phyloP scores from a whole-genome alignment of 2,329 filamentous ascomycete species.

The Calycina marina region DNA sequence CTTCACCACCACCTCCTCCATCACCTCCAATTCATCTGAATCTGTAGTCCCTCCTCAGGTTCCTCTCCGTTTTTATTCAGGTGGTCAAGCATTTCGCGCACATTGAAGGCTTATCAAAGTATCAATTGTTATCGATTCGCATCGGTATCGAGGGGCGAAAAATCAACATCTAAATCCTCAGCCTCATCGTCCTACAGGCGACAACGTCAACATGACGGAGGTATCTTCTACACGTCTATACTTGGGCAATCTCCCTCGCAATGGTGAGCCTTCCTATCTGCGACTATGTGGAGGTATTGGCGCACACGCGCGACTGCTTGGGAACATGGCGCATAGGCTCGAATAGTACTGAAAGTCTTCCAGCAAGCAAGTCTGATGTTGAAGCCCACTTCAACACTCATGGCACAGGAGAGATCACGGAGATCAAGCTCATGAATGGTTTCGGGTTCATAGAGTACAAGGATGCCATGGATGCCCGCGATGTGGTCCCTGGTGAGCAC shows the following conservation, averaged over 20 bases:
- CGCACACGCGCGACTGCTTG: neutral
- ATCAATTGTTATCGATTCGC: too few species aligned
- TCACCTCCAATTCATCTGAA: too few species aligned
- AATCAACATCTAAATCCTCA: too few species aligned
- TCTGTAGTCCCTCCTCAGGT: too few species aligned
- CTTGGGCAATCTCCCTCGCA: conserved; percentile 91
- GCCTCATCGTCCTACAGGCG: too few species aligned
- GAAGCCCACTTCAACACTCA: conserved; percentile 91
- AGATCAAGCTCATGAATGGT: conserved; percentile 99
- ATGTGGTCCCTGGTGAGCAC: conserved; percentile 88
- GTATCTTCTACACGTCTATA: conserved; percentile 93
- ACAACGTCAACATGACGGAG: conserved; percentile 47
- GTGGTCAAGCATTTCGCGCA: too few species aligned
- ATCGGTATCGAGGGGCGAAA: too few species aligned
- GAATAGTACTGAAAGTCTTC: conserved; percentile 9
- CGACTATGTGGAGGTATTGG: conserved; percentile 1
- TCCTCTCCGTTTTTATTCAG: too few species aligned
- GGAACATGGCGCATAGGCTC: neutral
- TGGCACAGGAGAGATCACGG: conserved; percentile 92
- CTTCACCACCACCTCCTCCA: too few species aligned
- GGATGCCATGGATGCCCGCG: conserved; percentile 92
- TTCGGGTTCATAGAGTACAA: conserved; percentile 99
- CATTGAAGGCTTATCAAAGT: too few species aligned
- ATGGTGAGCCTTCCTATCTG: conserved; percentile 47
- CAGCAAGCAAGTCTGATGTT: conserved; percentile 93